Conservation (phyloP, 345 rosid genomes). For the Camelina sativa region DNA sequence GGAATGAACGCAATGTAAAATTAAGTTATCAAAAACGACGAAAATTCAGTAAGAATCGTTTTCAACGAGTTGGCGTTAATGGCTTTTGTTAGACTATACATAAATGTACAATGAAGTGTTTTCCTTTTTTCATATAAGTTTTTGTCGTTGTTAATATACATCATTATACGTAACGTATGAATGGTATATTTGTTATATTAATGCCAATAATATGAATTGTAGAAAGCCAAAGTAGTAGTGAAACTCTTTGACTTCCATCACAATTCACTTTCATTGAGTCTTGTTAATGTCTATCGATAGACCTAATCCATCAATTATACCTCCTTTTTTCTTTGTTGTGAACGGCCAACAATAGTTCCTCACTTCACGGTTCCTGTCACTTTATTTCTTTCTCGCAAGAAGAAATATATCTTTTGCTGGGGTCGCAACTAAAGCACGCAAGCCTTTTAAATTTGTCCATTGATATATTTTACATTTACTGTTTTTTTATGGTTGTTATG, state of each 20-base stretch:
- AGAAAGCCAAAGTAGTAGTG: conserved; percentile 14
- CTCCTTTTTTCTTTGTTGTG: not conserved
- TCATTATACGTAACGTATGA: not conserved
- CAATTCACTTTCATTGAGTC: conserved; percentile 27
- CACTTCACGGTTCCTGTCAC: conserved; percentile 14
- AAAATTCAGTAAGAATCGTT: too few species aligned
- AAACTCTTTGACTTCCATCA: conserved; percentile 24
- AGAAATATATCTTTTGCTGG: too few species aligned
- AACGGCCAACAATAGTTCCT: conserved; percentile 28
- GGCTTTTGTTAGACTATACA: too few species aligned
- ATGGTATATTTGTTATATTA: not conserved
- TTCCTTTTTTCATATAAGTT: not conserved
- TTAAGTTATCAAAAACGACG: too few species aligned
- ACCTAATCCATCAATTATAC: conserved; percentile 23
- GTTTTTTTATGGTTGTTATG: too few species aligned
- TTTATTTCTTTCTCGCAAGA: not conserved
- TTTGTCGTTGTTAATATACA: not conserved
- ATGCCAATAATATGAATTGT: not conserved
- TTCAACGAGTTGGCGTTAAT: too few species aligned
- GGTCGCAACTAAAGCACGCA: too few species aligned
- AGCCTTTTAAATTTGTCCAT: too few species aligned
- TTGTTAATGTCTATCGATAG: conserved; percentile 25
- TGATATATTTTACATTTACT: too few species aligned
- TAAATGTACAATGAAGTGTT: too few species aligned
- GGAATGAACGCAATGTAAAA: too few species aligned